Evolutionary conservation across 108 stramenopile species (phyloP).

Genomic region (Fragilaria radians): DNA sequence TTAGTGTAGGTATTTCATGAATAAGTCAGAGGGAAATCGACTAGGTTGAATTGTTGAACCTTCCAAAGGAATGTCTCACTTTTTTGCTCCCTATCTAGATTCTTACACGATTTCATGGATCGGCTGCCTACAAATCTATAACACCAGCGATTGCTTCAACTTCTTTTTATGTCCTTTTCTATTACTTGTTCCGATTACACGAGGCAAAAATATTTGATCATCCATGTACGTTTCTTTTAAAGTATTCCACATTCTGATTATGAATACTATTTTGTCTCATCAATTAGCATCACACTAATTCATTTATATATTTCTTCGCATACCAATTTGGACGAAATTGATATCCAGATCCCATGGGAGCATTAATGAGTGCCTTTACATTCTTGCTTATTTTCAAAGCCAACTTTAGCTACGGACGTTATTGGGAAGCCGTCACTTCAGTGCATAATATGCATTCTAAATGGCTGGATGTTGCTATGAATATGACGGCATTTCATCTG

Average conservation of each 20-base stretch:
- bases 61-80: neutral
- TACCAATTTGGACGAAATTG: neutral
- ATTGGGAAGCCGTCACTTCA: conserved; percentile 66
- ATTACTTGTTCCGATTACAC: neutral
- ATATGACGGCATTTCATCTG: conserved; percentile 61
- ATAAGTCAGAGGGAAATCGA: no score
- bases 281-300: no score
- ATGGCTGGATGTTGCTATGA: conserved; percentile 59
- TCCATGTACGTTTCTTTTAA: neutral
- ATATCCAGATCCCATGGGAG: conserved; percentile 36
- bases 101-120: conserved; percentile 34
- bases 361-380: conserved; percentile 50
- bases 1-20: neutral
- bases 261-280: no score
- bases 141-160: conserved; percentile 29
- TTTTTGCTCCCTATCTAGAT: neutral
- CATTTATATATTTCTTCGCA: no score
- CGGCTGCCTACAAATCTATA: conserved; percentile 35
- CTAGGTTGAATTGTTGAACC: neutral
- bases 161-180: conserved; percentile 14
- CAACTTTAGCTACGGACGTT: conserved; percentile 47
- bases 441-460: conserved; percentile 66
- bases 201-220: neutral
- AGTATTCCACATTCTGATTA: no score
- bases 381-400: conserved; percentile 57